These are phyloP conservation scores for Mucor piriformis DNA, from an alignment of 371 early-diverging fungal genomes.

Conservation along the genomic window DNA sequence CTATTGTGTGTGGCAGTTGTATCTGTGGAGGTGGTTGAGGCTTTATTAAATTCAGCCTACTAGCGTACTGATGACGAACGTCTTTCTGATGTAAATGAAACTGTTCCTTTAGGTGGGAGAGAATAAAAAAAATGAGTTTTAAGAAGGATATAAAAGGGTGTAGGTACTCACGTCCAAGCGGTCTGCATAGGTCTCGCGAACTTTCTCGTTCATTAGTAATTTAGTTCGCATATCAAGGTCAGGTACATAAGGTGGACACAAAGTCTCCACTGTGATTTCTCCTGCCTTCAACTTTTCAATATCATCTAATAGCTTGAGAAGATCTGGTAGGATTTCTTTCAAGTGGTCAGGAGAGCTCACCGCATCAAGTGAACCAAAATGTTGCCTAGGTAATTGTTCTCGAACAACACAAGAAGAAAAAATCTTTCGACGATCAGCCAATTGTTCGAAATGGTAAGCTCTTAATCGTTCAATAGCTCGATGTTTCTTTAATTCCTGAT, in stretches of 20 bases:
- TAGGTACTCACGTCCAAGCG: neutral
- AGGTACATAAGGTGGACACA: neutral
- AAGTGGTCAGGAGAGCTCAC: neutral
- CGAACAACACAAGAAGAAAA: neutral
- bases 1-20: neutral
- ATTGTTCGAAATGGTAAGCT: constrained; percentile 1
- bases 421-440: neutral
- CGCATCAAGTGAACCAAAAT: neutral
- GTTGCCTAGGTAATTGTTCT: neutral
- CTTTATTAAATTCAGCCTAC: neutral
- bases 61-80: neutral
- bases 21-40: neutral
- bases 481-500: neutral
- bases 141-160: too few relatives aligned
- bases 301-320: constrained; percentile 1
- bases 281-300: neutral
- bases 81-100: neutral
- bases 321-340: neutral
- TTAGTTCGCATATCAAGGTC: neutral
- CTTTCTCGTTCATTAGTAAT: neutral
- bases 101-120: too few relatives aligned
- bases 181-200: neutral
- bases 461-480: constrained; percentile 7
- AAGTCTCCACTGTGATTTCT: neutral
- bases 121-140: too few relatives aligned